Conservation (phyloP, 306 rosid species). For the Prunus persica region Prunus_persica_NCBIv2 NC_034009.1:14437501-14438000, state of each 20-base stretch:
- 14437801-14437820: background rate
- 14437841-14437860: too few species aligned
- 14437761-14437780: background rate
- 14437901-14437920: background rate
- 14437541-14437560: slow-evolving; percentile 12
- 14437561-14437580: slow-evolving; percentile 37
- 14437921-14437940: background rate
- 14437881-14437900: too few species aligned
- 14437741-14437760: background rate
- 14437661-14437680: slow-evolving; percentile 35
- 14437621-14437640: slow-evolving; percentile 27
- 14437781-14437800: background rate
- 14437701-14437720: slow-evolving; percentile 59
- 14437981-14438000: background rate
- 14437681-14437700: slow-evolving; percentile 67
- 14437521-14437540: slow-evolving; percentile 28
- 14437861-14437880: too few species aligned
- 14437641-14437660: slow-evolving; percentile 28
- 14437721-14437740: background rate
- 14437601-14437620: slow-evolving; percentile 24
- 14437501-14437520: slow-evolving; percentile 36
- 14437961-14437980: background rate
- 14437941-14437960: background rate
- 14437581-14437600: slow-evolving; percentile 22
- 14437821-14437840: background rate